Evolutionary conservation across 1,139 yeast genomes (phyloP).

Genomic region (Entelexis sorbosivorans): DNA sequence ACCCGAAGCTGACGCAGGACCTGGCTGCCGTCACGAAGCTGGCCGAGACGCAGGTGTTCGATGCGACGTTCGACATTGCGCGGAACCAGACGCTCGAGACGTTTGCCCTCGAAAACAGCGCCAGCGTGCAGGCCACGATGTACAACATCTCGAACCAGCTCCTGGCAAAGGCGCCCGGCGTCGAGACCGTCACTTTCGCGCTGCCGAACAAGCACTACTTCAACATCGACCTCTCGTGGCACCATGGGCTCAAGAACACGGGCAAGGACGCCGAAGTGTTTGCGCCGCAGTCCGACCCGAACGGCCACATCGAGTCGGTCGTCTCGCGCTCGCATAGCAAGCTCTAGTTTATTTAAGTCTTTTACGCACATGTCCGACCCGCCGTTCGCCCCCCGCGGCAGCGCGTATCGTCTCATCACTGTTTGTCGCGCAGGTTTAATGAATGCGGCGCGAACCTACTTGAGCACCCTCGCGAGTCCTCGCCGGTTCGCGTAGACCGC

Average conservation of each 20-base stretch:
- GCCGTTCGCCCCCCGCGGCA: too few species aligned
- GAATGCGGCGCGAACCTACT: too few species aligned
- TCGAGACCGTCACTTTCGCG: conserved; percentile 55
- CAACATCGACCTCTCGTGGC: conserved; percentile 67
- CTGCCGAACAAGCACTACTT: conserved; percentile 89
- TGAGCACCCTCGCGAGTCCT: too few species aligned
- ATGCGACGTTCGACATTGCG: conserved; percentile 48
- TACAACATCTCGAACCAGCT: conserved; percentile 76
- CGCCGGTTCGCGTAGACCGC: too few species aligned
- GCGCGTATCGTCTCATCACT: too few species aligned
- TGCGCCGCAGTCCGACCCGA: conserved; percentile 87
- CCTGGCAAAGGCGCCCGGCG: conserved; percentile 44
- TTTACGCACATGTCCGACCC: too few species aligned
- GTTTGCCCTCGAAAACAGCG: conserved; percentile 76
- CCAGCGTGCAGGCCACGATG: conserved; percentile 94
- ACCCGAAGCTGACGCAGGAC: conserved; percentile 40
- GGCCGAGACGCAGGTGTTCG: conserved; percentile 56
- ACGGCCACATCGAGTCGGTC: conserved; percentile 77
- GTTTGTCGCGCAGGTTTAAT: too few species aligned
- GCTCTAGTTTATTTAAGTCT: conserved; percentile 29
- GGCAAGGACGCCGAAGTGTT: conserved; percentile 60
- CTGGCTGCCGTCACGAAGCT: conserved; percentile 42
- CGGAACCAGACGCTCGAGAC: conserved; percentile 59
- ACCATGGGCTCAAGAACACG: conserved; percentile 57
- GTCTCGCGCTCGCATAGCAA: conserved; percentile 59